Evolutionary conservation across 352 stramenopile genomes (phyloP).

Genomic region (Pythium monospermum): DNA sequence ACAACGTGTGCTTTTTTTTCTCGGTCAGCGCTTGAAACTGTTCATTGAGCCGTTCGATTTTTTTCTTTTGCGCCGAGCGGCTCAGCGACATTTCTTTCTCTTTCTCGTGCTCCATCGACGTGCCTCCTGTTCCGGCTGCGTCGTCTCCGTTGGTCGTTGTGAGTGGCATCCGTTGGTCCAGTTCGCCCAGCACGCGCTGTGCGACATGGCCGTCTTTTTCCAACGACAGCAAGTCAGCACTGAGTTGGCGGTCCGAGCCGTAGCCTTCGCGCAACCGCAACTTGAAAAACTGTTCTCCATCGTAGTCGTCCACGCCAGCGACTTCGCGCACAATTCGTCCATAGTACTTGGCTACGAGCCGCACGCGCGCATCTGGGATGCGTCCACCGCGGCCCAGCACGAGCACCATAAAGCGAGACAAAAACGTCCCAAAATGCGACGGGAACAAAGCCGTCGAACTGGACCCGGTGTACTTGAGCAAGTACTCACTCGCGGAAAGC

Average conservation of each 20-base stretch:
- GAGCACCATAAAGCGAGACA: slow-evolving; percentile 87
- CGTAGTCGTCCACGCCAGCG: slow-evolving; percentile 86
- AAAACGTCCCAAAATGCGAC: slow-evolving; percentile 83
- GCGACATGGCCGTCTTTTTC: slow-evolving; percentile 51
- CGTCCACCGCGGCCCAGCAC: slow-evolving; percentile 76
- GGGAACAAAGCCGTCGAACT: slow-evolving; percentile 59
- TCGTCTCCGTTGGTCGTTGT: slow-evolving; percentile 6
- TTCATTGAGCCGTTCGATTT: slow-evolving; percentile 78
- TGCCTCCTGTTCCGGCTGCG: slow-evolving; percentile 9
- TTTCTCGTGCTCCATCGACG: slow-evolving; percentile 27
- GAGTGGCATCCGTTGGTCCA: slow-evolving; percentile 23
- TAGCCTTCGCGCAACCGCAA: slow-evolving; percentile 79
- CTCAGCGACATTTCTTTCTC: slow-evolving; percentile 77
- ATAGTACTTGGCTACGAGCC: slow-evolving; percentile 92
- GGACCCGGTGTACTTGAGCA: slow-evolving; percentile 72
- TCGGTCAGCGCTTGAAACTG: slow-evolving; percentile 75
- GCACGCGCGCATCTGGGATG: slow-evolving; percentile 90
- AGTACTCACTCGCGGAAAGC: slow-evolving; percentile 85
- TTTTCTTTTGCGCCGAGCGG: slow-evolving; percentile 72
- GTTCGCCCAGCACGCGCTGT: slow-evolving; percentile 67
- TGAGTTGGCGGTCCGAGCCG: slow-evolving; percentile 59
- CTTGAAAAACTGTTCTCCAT: slow-evolving; percentile 90
- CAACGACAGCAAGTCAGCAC: slow-evolving; percentile 35
- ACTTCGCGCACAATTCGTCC: slow-evolving; percentile 86
- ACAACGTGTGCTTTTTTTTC: slow-evolving; percentile 70